Evolutionary conservation across 2,329 filamentous ascomycete species (phyloP).

Genomic region (Camillea tinctor): DNA sequence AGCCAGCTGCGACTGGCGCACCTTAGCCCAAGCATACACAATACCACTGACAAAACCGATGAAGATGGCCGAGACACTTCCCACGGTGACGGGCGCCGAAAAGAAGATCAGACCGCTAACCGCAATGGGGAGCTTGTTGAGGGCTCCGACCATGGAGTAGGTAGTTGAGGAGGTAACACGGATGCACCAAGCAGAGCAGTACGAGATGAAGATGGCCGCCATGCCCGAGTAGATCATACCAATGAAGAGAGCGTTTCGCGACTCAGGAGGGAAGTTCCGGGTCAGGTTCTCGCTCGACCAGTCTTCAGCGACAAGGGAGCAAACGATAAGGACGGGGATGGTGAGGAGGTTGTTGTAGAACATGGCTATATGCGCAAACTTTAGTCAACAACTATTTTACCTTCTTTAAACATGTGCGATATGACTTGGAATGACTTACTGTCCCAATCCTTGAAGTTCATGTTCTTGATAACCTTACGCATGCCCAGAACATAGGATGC

Average conservation of each 20-base stretch:
- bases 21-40: conserved; percentile 84
- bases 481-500: conserved; percentile 87
- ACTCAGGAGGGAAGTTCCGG: conserved; percentile 83
- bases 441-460: conserved; percentile 99
- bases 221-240: conserved; percentile 95
- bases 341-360: conserved; percentile 99
- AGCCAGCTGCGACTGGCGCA: conserved; percentile 69
- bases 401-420: neutral
- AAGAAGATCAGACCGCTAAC: conserved; percentile 94
- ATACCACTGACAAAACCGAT: conserved; percentile 91
- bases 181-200: conserved; percentile 98
- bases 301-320: conserved; percentile 82
- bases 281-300: conserved; percentile 84
- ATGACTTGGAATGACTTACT: conserved; percentile 61
- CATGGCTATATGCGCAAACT: conserved; percentile 77
- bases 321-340: conserved; percentile 83
- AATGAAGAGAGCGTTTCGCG: conserved; percentile 74
- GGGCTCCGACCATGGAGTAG: conserved; percentile 96
- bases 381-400: conserved; percentile 36
- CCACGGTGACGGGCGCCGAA: conserved; percentile 86
- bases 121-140: conserved; percentile 97
- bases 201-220: conserved; percentile 96
- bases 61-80: conserved; percentile 85
- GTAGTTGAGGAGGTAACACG: conserved; percentile 96
- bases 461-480: conserved; percentile 98